Percentiles rank a stretch among this genome's conserved stretches.
phyloP scores from a whole-genome alignment of 805 yeast genomes.

The Blastobotrys mokoenaii region DNA sequence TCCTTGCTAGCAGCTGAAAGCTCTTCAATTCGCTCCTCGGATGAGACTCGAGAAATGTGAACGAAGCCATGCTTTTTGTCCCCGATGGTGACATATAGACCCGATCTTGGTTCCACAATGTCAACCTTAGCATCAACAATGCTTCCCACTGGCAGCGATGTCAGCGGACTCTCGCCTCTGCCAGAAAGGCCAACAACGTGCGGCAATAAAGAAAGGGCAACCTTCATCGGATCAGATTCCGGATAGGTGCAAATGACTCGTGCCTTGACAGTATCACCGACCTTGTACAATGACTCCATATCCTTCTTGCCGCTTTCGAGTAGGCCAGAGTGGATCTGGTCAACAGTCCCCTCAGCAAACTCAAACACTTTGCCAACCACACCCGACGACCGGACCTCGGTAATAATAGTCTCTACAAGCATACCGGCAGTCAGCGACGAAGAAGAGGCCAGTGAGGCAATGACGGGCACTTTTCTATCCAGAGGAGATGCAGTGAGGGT shows the following conservation, averaged over 20 bases:
- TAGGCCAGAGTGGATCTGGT: slow-evolving; percentile 53
- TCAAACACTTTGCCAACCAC: slow-evolving; percentile 68
- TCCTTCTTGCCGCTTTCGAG: slow-evolving; percentile 32
- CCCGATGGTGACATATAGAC: slow-evolving; percentile 39
- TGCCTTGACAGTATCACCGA: slow-evolving; percentile 62
- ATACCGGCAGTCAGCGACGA: slow-evolving; percentile 85
- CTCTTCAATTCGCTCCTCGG: slow-evolving; percentile 32
- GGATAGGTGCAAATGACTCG: slow-evolving; percentile 47
- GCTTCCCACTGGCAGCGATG: slow-evolving; percentile 76
- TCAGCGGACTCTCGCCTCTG: slow-evolving; percentile 32
- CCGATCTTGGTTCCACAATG: slow-evolving; percentile 37
- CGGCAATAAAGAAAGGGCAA: slow-evolving; percentile 57
- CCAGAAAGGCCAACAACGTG: slow-evolving; percentile 36
- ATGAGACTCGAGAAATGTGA: slow-evolving; percentile 57
- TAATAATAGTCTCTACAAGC: slow-evolving; percentile 62
- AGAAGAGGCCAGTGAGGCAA: slow-evolving; percentile 55
- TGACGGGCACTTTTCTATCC: slow-evolving; percentile 39
- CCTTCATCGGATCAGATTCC: slow-evolving; percentile 45
- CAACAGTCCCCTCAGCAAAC: slow-evolving; percentile 61
- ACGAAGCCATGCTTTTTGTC: slow-evolving; percentile 44
- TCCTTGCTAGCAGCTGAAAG: slow-evolving; percentile 20
- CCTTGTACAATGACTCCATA: slow-evolving; percentile 50
- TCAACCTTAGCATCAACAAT: slow-evolving; percentile 46
- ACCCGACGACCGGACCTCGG: slow-evolving; percentile 54
- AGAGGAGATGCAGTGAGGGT: slow-evolving; percentile 45